phyloP scores from a whole-genome alignment of 108 stramenopile species.

The Nitzschia sp. region DNA sequence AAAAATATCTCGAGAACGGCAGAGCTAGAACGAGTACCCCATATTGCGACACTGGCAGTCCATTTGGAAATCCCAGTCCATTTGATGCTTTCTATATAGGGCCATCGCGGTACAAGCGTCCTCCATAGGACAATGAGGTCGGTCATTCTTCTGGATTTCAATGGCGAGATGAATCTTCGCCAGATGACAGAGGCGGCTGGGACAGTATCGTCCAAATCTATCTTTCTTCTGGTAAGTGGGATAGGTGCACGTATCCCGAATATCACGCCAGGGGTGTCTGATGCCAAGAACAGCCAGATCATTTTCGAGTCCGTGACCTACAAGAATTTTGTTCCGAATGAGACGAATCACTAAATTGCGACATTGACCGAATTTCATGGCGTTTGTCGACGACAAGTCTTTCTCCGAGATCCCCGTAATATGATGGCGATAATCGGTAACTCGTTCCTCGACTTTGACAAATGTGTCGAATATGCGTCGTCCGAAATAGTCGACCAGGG shows the following conservation, averaged over 20 bases:
- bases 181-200: constrained; percentile 28
- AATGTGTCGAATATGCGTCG: constrained; percentile 59
- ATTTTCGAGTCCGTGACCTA: constrained; percentile 94
- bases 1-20: too few species aligned
- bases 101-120: constrained; percentile 76
- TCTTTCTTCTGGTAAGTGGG: constrained; percentile 62
- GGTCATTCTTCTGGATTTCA: constrained; percentile 27
- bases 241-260: constrained; percentile 88
- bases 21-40: too few species aligned
- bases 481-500: constrained; percentile 62
- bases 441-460: constrained; percentile 54
- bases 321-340: constrained; percentile 75
- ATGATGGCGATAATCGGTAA: constrained; percentile 88
- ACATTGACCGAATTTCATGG: constrained; percentile 65
- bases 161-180: constrained; percentile 28
- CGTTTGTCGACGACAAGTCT: constrained; percentile 35
- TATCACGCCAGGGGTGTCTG: constrained; percentile 60
- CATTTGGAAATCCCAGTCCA: constrained; percentile 50
- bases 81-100: constrained; percentile 52
- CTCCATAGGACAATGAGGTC: constrained; percentile 52
- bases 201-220: constrained; percentile 57
- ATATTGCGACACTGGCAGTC: constrained; percentile 21
- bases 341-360: constrained; percentile 66
- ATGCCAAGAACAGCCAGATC: constrained; percentile 84
- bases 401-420: constrained; percentile 33